These are phyloP conservation scores for Ganoderma boninense DNA, from an alignment of 1,284 basidiomycete species.

Conservation along the genomic window DNA sequence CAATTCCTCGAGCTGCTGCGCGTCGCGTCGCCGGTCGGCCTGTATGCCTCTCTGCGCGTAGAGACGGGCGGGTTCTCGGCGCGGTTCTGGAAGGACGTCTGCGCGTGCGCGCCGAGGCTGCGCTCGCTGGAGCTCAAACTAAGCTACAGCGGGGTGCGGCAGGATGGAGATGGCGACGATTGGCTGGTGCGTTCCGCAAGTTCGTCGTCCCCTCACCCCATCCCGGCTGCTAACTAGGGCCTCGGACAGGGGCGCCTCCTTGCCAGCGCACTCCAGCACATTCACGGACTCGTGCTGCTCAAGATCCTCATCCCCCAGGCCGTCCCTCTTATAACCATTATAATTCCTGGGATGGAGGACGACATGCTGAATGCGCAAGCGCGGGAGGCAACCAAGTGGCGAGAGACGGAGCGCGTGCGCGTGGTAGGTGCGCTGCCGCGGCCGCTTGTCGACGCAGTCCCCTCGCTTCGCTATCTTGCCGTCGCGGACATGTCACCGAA, in stretches of 20 bases:
- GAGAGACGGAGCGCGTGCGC: conserved; percentile 5
- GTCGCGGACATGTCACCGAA: conserved; percentile 13
- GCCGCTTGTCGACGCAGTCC: conserved; percentile 12
- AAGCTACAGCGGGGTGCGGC: neutral
- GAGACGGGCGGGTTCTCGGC: neutral
- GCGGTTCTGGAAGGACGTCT: conserved; percentile 6
- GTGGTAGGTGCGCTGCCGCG: conserved; percentile 5
- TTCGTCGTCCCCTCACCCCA: neutral
- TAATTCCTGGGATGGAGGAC: neutral
- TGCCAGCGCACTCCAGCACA: neutral
- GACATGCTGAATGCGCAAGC: neutral
- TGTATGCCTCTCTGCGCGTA: neutral
- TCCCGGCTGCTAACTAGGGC: no score
- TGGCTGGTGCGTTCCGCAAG: conserved; percentile 10
- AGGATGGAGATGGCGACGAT: neutral
- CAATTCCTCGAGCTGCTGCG: neutral
- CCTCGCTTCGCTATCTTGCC: conserved; percentile 14
- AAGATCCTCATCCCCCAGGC: conserved; percentile 10
- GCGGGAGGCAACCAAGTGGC: neutral
- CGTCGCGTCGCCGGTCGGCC: neutral
- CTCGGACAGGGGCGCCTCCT: no score
- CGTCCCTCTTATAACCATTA: no score
- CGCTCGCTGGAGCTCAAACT: conserved; percentile 14
- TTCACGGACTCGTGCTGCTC: neutral
- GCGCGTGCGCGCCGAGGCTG: neutral